Base-by-base conservation (phyloP, 331 rosid species). In the Erythrophleum ivorense region DNA sequence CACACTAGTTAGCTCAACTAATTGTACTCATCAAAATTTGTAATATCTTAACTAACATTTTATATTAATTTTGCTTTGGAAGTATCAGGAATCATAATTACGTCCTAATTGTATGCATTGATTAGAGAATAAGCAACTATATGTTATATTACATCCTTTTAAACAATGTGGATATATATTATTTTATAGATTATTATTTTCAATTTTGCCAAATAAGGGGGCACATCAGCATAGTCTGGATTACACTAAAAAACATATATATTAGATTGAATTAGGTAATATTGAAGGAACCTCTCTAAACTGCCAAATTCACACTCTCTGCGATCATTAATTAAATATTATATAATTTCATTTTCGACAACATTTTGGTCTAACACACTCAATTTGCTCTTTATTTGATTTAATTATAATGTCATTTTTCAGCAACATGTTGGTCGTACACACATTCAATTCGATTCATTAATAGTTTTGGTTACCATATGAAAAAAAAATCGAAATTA, bases 1-100 rank as follows among this genome's bases (percentile, higher is more conserved):
- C 73, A 67, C 49, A 16, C 68, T 72, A 3, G 75, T 78, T 71
- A 68, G 63, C 66, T 83, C 79, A 84, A 79, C 83, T 59, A 78
- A 85, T 76, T 70, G 29, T 45, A 29, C 64, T 60, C 40, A 18
- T 0, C 62, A 11, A 24, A 2, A 0, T 3, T n/a, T 41, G 0
- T 19, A 1, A 9, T 46, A 65, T 65, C 1, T 68, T 45, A 24
- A 2, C 15, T 34, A 68, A 0, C 48, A 55, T 75, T 67, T 67
- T 46, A 62, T 80, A 80, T 71, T 40, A 8, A 3, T n/a, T 2
- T 64, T 55, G 21, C 21, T 41, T 72, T 40, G 81, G 85, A 83
- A 63, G 58, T 78, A 38, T 82, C 79, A 48, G 38, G 33, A 64
- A 31, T 10, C 81, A 83, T 85, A 9, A 62, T 78, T 78, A 77